Evolutionary conservation across 1,284 basidiomycete genomes (phyloP).

Genomic region (Lignosus rhinocerotis): DNA sequence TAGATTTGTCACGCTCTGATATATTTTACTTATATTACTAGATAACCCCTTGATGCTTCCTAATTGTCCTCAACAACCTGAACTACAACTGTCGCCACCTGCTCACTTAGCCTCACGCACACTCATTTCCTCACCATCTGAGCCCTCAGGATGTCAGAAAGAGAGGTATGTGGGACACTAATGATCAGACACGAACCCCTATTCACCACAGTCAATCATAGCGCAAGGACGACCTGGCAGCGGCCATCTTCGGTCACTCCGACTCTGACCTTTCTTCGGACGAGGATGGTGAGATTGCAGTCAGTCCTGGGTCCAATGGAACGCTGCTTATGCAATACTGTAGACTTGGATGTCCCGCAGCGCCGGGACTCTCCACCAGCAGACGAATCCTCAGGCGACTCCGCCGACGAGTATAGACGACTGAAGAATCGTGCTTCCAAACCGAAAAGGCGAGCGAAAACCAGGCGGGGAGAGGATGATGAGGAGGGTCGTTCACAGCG

Average conservation of each 20-base stretch:
- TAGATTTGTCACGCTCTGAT: constrained; percentile 16
- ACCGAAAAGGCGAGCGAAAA: constrained; percentile 46
- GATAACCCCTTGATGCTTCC: not conserved
- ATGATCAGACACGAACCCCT: not conserved
- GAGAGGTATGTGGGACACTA: constrained; percentile 1
- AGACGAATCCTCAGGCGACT: constrained; percentile 57
- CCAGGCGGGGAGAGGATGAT: constrained; percentile 41
- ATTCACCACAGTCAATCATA: not conserved
- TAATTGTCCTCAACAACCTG: not conserved
- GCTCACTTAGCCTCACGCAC: not conserved
- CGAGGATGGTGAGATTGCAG: constrained; percentile 51
- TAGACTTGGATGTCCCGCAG: constrained; percentile 33
- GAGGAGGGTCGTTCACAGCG: constrained; percentile 38
- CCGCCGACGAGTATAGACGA: constrained; percentile 69
- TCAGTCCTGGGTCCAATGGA: not conserved
- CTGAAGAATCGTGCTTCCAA: constrained; percentile 51
- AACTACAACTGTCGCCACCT: constrained; percentile 1
- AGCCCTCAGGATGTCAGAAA: constrained; percentile 9
- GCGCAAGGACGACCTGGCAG: constrained; percentile 18
- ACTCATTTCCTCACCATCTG: not conserved
- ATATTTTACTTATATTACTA: not conserved
- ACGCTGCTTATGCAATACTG: not conserved
- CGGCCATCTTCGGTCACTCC: constrained; percentile 62
- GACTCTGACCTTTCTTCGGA: constrained; percentile 77
- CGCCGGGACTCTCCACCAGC: constrained; percentile 30